These are phyloP conservation scores for Aphelidium insulamus DNA, from an alignment of 371 early-diverging fungal genomes.

Conservation along the genomic window DNA sequence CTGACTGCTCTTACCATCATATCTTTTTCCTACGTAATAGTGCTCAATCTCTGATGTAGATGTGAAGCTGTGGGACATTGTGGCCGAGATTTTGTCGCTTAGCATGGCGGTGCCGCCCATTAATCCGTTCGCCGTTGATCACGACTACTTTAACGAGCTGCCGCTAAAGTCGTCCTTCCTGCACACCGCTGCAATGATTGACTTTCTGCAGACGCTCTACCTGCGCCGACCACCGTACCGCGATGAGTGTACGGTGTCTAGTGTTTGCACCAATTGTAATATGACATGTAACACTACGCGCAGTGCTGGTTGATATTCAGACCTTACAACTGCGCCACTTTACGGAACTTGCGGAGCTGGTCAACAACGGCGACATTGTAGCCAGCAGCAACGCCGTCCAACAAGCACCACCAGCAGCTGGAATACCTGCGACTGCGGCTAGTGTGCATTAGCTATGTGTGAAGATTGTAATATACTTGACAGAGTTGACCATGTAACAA, in stretches of 20 bases:
- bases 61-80: slow-evolving; percentile 46
- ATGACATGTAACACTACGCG: background rate
- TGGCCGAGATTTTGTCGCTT: slow-evolving; percentile 36
- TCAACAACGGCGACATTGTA: too few relatives aligned
- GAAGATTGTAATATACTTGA: too few relatives aligned
- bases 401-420: too few relatives aligned
- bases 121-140: slow-evolving; percentile 49
- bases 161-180: slow-evolving; percentile 36
- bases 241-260: slow-evolving; percentile 13
- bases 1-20: background rate
- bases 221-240: slow-evolving; percentile 16
- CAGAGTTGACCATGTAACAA: too few relatives aligned
- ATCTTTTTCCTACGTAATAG: slow-evolving; percentile 1
- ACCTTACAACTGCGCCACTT: slow-evolving; percentile 15
- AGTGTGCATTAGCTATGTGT: too few relatives aligned
- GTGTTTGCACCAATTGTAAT: background rate
- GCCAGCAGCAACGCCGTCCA: too few relatives aligned
- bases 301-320: slow-evolving; percentile 15
- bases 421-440: too few relatives aligned
- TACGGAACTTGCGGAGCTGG: slow-evolving; percentile 11
- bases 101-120: slow-evolving; percentile 22
- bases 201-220: slow-evolving; percentile 38
- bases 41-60: slow-evolving; percentile 12
- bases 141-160: slow-evolving; percentile 23
- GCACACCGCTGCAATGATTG: slow-evolving; percentile 34